These are phyloP conservation scores for Epicoccum nigrum DNA, from an alignment of 2,329 filamentous ascomycete species.

Conservation along the genomic window DNA sequence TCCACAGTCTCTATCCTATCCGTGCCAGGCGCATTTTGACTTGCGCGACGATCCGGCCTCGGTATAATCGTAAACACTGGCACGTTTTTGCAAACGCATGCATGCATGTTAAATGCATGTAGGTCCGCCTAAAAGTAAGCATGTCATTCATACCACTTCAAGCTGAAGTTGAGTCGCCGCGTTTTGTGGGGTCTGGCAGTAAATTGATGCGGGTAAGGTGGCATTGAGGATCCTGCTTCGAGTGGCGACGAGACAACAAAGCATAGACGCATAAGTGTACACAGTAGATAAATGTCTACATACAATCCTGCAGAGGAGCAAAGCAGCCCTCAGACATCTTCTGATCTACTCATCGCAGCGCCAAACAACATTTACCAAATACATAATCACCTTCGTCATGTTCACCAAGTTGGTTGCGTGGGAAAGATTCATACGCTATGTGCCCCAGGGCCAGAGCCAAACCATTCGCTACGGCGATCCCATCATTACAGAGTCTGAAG, in stretches of 20 bases:
- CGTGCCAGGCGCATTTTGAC: no score
- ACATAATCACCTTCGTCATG: neutral
- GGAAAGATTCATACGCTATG: conserved; percentile 5
- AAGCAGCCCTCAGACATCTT: neutral
- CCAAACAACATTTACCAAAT: neutral
- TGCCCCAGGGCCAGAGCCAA: neutral
- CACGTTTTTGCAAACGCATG: no score
- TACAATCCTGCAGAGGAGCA: neutral
- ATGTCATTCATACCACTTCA: no score
- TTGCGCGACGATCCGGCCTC: no score
- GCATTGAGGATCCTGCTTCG: neutral
- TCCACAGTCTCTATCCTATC: no score
- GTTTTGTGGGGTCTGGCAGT: neutral
- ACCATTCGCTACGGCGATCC: conserved; percentile 3
- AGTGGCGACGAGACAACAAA: neutral
- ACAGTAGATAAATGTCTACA: neutral
- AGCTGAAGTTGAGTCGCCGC: no score
- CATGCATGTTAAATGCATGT: no score
- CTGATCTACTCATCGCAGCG: no score
- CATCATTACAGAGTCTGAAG: conserved; percentile 1
- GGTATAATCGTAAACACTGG: no score
- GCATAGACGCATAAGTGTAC: neutral
- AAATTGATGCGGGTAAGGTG: neutral
- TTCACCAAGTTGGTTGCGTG: neutral
- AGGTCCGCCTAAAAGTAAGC: no score